Evolutionary conservation across 306 rosid genomes (phyloP).

Genomic region (Vigna mungo): DNA sequence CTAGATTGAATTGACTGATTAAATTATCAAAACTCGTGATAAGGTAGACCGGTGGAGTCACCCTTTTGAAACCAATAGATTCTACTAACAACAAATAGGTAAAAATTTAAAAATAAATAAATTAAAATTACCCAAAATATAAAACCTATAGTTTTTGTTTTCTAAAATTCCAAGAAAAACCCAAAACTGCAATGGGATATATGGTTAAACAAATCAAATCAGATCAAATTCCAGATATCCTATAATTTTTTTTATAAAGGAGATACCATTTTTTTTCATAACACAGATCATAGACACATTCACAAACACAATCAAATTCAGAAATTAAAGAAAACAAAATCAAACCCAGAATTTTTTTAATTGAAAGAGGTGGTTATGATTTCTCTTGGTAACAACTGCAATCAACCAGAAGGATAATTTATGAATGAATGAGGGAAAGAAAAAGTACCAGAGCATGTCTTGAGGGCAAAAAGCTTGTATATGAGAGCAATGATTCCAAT

Average conservation of each 20-base stretch:
- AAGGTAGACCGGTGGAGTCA: no score
- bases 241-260: neutral
- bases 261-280: neutral
- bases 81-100: no score
- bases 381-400: neutral
- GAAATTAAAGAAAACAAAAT: neutral
- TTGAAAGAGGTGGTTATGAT: neutral
- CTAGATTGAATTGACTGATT: no score
- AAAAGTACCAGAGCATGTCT: conserved; percentile 79
- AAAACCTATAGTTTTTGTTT: no score
- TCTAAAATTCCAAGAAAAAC: no score
- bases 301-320: neutral
- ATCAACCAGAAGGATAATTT: neutral
- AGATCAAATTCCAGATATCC: neutral
- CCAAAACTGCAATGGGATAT: neutral
- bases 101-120: no score
- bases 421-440: neutral
- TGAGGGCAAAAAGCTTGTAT: conserved; percentile 73
- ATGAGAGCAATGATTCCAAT: conserved; percentile 66
- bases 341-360: neutral
- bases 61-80: no score
- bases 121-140: no score
- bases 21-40: no score
- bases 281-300: neutral
- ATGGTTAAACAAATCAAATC: neutral